Percentiles rank a stretch among this genome's conserved stretches.
Conservation (phyloP, 1,284 basidiomycete species). For the Ustilago nuda region DNA sequence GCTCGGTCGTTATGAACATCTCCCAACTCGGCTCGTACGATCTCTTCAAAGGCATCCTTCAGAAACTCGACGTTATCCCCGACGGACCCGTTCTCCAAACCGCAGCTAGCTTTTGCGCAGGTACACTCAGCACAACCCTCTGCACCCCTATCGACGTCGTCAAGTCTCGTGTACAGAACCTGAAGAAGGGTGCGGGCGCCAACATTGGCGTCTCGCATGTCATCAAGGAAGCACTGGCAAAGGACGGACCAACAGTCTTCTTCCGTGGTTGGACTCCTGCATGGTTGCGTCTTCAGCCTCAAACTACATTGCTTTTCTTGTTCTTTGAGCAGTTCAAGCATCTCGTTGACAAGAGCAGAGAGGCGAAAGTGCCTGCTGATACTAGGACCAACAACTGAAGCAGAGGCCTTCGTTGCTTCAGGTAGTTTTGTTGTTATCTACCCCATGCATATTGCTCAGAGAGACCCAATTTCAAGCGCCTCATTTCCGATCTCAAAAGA, state of each 20-base stretch:
- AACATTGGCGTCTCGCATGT: conserved; percentile 39
- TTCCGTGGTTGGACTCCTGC: conserved; percentile 74
- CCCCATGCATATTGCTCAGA: conserved; percentile 4
- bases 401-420: neutral
- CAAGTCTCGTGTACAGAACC: conserved; percentile 59
- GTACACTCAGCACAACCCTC: conserved; percentile 73
- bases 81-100: conserved; percentile 70
- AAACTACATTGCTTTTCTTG: conserved; percentile 66
- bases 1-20: conserved; percentile 73
- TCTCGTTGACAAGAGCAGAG: conserved; percentile 54
- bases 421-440: neutral
- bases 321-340: conserved; percentile 64
- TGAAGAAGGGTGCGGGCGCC: conserved; percentile 64
- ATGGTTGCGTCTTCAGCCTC: conserved; percentile 69
- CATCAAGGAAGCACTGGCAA: conserved; percentile 59
- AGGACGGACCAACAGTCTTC: conserved; percentile 72
- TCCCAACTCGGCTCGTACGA: conserved; percentile 70
- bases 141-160: conserved; percentile 63
- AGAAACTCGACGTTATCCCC: conserved; percentile 64
- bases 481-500: neutral
- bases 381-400: conserved; percentile 25
- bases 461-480: neutral
- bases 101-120: conserved; percentile 65
- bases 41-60: conserved; percentile 72
- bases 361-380: conserved; percentile 11